Evolutionary conservation across 2,329 filamentous ascomycete species (phyloP).

Genomic region (Epichloe gansuensis): DNA sequence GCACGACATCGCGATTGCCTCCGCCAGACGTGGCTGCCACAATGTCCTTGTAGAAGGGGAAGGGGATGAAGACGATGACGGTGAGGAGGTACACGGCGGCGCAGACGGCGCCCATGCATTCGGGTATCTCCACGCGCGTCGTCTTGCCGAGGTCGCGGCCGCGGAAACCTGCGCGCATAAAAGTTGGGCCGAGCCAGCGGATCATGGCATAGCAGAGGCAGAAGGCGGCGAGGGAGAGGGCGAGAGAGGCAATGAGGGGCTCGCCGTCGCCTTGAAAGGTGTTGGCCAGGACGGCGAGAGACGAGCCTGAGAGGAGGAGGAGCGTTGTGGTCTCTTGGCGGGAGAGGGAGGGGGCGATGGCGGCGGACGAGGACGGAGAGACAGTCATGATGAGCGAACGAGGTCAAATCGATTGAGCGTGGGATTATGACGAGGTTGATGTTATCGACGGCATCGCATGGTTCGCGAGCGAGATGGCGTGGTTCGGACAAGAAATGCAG

Average conservation of each 20-base stretch:
- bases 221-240: slow-evolving; percentile 77
- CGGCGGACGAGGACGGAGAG: not conserved
- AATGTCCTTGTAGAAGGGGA: slow-evolving; percentile 97
- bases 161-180: slow-evolving; percentile 78
- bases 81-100: slow-evolving; percentile 83
- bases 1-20: slow-evolving; percentile 76
- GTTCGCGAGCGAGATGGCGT: too few relatives aligned
- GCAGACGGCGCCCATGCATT: slow-evolving; percentile 91
- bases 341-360: slow-evolving; percentile 27
- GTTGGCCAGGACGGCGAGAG: slow-evolving; percentile 62
- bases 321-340: slow-evolving; percentile 40
- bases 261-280: slow-evolving; percentile 78
- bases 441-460: not conserved
- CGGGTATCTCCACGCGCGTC: slow-evolving; percentile 65
- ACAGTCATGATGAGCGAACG: not conserved
- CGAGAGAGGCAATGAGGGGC: slow-evolving; percentile 76
- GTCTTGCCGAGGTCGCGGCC: slow-evolving; percentile 73
- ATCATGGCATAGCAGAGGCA: slow-evolving; percentile 73
- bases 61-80: slow-evolving; percentile 86
- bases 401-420: not conserved
- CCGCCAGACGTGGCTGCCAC: slow-evolving; percentile 88
- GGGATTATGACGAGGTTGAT: too few relatives aligned
- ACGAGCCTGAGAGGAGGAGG: slow-evolving; percentile 52
- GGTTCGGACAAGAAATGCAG: too few relatives aligned
- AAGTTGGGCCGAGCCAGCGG: slow-evolving; percentile 81